Evolutionary conservation across 257 asterid species (phyloP).

Genomic region (Parsonsia alboflavescens): DNA sequence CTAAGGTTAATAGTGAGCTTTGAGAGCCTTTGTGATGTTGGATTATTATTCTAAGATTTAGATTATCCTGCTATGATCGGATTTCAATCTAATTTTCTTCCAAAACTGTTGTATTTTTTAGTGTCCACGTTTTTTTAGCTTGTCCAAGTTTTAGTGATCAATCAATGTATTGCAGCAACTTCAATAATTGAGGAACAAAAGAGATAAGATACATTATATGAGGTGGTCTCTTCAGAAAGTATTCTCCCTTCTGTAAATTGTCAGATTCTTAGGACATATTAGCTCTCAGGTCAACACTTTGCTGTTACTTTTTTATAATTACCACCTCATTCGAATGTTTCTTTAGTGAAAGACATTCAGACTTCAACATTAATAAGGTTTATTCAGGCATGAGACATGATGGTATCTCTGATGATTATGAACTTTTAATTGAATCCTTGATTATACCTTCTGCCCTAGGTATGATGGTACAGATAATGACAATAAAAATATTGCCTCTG

Average conservation of each 20-base stretch:
- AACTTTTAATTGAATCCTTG: neutral
- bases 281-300: neutral
- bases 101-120: neutral
- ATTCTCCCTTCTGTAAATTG: slow-evolving; percentile 3
- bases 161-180: slow-evolving; percentile 52
- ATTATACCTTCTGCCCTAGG: slow-evolving; percentile 38
- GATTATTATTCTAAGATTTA: too few species aligned
- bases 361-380: neutral
- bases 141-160: too few species aligned
- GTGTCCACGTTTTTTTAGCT: neutral
- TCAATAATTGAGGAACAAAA: slow-evolving; percentile 66
- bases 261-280: neutral
- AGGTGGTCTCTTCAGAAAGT: slow-evolving; percentile 78
- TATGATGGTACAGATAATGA: slow-evolving; percentile 37
- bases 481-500: slow-evolving; percentile 40
- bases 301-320: neutral
- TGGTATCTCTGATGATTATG: too few species aligned
- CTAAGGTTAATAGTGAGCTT: neutral
- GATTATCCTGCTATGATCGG: too few species aligned
- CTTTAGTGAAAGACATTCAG: neutral
- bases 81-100: neutral
- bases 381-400: neutral
- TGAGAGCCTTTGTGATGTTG: neutral
- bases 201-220: slow-evolving; percentile 71
- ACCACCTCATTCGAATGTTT: too few species aligned